Conservation (phyloP, 495 filamentous ascomycete species). For the Bathelium albidoporum region DNA sequence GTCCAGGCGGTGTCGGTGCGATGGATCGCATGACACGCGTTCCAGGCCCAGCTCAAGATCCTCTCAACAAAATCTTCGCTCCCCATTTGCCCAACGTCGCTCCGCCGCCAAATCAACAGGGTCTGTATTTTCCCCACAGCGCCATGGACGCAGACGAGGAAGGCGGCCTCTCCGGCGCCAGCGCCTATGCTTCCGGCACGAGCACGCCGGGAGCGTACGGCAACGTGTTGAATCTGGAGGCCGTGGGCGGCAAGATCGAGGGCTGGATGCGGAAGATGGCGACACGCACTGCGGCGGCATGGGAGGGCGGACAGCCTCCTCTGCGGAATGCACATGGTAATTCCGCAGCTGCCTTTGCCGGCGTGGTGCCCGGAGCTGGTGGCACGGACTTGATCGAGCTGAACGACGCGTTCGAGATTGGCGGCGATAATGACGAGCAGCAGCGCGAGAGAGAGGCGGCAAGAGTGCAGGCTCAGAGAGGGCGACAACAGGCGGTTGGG, state of each 20-base stretch:
- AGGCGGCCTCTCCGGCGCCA: neutral
- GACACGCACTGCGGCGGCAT: constrained; percentile 33
- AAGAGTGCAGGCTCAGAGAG: constrained; percentile 9
- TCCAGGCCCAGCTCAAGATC: constrained; percentile 73
- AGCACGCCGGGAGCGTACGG: constrained; percentile 13
- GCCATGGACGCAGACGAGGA: constrained; percentile 22
- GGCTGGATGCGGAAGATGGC: constrained; percentile 79
- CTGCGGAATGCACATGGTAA: constrained; percentile 11
- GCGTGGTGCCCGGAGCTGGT: constrained; percentile 24
- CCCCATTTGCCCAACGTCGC: constrained; percentile 65
- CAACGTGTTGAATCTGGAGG: constrained; percentile 49
- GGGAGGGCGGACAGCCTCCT: constrained; percentile 27
- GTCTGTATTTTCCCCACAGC: constrained; percentile 21
- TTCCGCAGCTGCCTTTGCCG: neutral
- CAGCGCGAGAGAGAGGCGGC: constrained; percentile 11
- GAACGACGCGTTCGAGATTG: constrained; percentile 46
- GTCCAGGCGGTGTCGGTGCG: constrained; percentile 77
- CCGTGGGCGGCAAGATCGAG: constrained; percentile 75
- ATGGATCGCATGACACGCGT: constrained; percentile 54
- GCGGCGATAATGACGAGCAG: constrained; percentile 22
- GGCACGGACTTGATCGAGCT: constrained; percentile 78
- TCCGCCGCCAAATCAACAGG: constrained; percentile 31
- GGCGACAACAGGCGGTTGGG: constrained; percentile 8
- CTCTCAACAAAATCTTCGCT: constrained; percentile 66
- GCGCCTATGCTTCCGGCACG: constrained; percentile 26